Evolutionary conservation across 192 early-diverging fungal species (phyloP).

Genomic region (Linderina pennispora): DNA sequence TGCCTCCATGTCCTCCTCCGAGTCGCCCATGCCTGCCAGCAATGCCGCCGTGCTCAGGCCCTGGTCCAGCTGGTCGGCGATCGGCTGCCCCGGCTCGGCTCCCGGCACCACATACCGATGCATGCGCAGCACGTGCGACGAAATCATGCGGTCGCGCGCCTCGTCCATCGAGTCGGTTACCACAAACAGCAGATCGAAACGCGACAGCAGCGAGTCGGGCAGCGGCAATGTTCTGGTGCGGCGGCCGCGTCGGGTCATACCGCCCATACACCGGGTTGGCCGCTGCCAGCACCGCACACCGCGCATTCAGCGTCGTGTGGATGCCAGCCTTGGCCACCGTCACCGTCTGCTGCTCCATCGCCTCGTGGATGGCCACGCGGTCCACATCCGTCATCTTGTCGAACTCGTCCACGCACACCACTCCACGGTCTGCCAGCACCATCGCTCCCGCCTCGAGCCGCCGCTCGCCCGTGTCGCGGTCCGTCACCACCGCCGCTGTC

Average conservation of each 20-base stretch:
- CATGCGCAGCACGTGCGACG: conserved; percentile 90
- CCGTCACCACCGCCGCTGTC: conserved; percentile 91
- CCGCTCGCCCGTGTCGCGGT: conserved; percentile 93
- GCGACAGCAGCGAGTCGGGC: conserved; percentile 91
- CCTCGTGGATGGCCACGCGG: conserved; percentile 98
- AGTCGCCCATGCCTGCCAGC: conserved; percentile 23
- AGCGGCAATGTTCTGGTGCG: conserved; percentile 93
- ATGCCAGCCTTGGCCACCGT: conserved; percentile 99
- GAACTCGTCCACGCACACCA: conserved; percentile 99
- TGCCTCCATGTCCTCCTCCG: conserved; percentile 46
- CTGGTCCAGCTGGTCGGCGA: conserved; percentile 40
- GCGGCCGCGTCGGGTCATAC: conserved; percentile 83
- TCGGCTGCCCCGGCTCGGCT: conserved; percentile 69
- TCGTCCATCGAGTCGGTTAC: conserved; percentile 90
- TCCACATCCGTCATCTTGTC: conserved; percentile 99
- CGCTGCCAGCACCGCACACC: conserved; percentile 94
- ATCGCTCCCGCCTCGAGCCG: conserved; percentile 96
- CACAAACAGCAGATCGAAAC: conserved; percentile 97
- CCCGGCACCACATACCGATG: conserved; percentile 88
- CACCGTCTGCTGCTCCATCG: conserved; percentile 99
- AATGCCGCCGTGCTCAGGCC: conserved; percentile 25
- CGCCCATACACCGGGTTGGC: conserved; percentile 92
- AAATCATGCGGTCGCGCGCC: conserved; percentile 75
- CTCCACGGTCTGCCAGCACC: conserved; percentile 95
- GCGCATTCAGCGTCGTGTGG: conserved; percentile 94